Evolutionary conservation across 306 rosid species (phyloP), one percentile per base, ranked within the genome.

Genomic region (Fragaria vesca): DNA sequence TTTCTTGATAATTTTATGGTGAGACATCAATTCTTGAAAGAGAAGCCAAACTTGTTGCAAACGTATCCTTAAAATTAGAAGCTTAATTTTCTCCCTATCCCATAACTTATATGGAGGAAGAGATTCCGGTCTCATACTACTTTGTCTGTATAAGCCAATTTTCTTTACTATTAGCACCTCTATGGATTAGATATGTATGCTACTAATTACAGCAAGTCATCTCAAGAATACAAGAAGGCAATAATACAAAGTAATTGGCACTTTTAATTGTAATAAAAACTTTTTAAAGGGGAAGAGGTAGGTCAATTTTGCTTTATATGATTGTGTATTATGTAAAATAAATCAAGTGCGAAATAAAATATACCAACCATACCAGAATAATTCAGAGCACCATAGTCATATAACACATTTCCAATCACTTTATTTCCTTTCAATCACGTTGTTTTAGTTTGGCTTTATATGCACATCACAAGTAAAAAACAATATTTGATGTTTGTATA

Each of bases 341-440:
- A 36, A 52, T 21, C 4, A 20, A 52, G 48, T n/a, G 36, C 10
- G 50, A 54, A 72, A 36, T 38, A 40, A 57, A 40, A 36, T 4
- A 40, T 16, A 40, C 10, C 26, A 54, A 54, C 5, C 47, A 32
- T 12, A 68, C 72, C 54, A 68, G 52, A 34, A 42, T 20, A 34
- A 42, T 20, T 42, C 12, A 43, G 34, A 42, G 72, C 72, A 42
- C 52, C 72, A n/a, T 20, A n/a, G 34, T 42, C 12, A 42, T n/a
- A 42, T 42, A 42, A 68, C 72, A n/a, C 72, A 68, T 20, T 42
- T 20, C 24, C 72, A 12, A n/a, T 42, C 34, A 68, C 51, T 67
- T 42, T 36, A 48, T 40, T 67, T n/a, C 24, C 72, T 68, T n/a
- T 8, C 18, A 67, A 20, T n/a, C 48, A 67, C 72, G 32, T 67